Evolutionary conservation across 352 stramenopile genomes (phyloP), one percentile per base, ranked within the genome.

Genomic region (Hyaloperonospora arabidopsidis): DNA sequence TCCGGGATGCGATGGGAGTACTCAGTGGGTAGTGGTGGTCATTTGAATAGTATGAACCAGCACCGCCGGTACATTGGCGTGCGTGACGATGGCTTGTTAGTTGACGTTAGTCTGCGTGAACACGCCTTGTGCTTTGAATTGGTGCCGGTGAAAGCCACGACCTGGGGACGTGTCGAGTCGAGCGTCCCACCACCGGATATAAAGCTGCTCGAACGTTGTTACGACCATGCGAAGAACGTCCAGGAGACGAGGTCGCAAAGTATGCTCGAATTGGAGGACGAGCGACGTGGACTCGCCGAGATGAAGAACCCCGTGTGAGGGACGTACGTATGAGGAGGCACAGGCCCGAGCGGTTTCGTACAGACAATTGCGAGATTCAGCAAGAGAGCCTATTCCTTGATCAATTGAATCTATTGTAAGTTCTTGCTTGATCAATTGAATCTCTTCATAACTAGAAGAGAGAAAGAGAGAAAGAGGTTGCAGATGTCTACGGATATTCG

Each of bases 21-120:
- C 38, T 84, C 75, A 38, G 83, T 75, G 0, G 65, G 25, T 7
- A 29, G 25, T 29, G 25, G 70, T 13, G 76, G 79, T 2, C 60
- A 83, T 47, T 61, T 89, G 22, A 82, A 83, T 52, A 89, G 79
- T 57, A 87, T 89, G 79, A 89, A 87, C 59, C 80, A 90, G 59
- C 80, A 90, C 35, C 77, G 77, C 8, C 69, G 77, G 12, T 87
- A 87, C 55, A 79, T 90, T 55, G 80, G 76, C 21, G 68, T 75
- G 22, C 74, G 78, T 15, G 70, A 83, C 22, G 76, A 87, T 45
- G 64, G 68, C 0, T 40, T 87, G 19, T 54, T 90, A 13, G 63
- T 88, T 22, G 80, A 90, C 45, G 74, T 90, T 49, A 72, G 76
- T 68, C 74, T 83, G 48, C 74, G 77, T n/a, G 76, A 74, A 34